Conservation (phyloP, 257 asterid species). For the Ophiorrhiza pumila region DNA sequence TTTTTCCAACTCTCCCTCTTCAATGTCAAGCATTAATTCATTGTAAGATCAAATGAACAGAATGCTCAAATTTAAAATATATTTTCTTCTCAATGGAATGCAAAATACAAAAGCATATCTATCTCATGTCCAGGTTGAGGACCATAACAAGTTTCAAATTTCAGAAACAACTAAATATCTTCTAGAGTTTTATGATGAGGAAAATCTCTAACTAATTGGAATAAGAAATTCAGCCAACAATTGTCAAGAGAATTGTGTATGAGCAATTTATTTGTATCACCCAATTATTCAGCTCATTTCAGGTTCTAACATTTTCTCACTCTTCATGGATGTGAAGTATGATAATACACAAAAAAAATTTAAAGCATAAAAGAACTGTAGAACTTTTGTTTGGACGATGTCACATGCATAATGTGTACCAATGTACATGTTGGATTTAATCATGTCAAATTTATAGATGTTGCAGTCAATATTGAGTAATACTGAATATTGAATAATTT, state of each 20-base stretch:
- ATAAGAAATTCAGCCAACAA: not conserved
- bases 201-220: not conserved
- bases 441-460: not conserved
- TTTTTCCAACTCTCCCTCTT: no score
- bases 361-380: not conserved
- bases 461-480: not conserved
- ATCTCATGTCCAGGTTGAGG: no score
- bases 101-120: no score
- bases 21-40: no score
- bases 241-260: not conserved
- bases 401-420: not conserved
- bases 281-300: not conserved
- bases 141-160: no score
- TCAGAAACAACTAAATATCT: conserved; percentile 38
- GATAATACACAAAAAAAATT: not conserved
- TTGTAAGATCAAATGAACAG: no score
- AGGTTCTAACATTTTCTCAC: not conserved
- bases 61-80: no score
- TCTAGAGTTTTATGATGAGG: not conserved
- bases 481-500: no score
- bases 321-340: not conserved
- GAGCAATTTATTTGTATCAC: not conserved
- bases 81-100: no score
- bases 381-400: not conserved
- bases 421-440: no score